These are phyloP conservation scores for Leucaena leucocephala DNA, from an alignment of 306 rosid genomes.

Conservation along the genomic window DNA sequence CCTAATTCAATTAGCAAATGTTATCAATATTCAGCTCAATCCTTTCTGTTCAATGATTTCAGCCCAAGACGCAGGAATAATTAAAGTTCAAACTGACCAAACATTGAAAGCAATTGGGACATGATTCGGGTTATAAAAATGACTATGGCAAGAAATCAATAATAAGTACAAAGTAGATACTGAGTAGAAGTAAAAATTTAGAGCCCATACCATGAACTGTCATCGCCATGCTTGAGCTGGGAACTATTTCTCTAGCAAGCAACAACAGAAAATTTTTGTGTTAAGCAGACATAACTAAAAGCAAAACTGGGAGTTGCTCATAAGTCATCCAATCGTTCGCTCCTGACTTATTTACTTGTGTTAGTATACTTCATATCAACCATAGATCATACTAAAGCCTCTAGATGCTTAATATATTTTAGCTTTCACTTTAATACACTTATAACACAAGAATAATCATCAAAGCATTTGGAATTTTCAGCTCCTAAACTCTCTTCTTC, in stretches of 20 bases:
- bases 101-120: conserved; percentile 26
- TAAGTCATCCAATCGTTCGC: background rate
- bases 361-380: too few relatives aligned
- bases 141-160: background rate
- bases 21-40: conserved; percentile 1
- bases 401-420: too few relatives aligned
- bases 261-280: conserved; percentile 19
- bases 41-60: background rate
- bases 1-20: conserved; percentile 29
- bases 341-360: background rate
- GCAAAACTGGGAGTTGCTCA: conserved; percentile 3
- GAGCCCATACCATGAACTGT: conserved; percentile 47
- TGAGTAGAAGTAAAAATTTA: conserved; percentile 29
- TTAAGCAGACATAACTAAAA: background rate
- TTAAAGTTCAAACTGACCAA: background rate
- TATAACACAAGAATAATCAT: too few relatives aligned
- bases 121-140: conserved; percentile 25
- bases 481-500: too few relatives aligned
- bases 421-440: too few relatives aligned
- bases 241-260: conserved; percentile 20
- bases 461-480: too few relatives aligned
- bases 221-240: conserved; percentile 51
- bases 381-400: too few relatives aligned
- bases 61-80: background rate
- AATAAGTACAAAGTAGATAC: background rate